Evolutionary conservation across 2,329 filamentous ascomycete genomes (phyloP), one percentile per base, ranked within the genome.

Genomic region (Davidsoniella eucalypti): DNA sequence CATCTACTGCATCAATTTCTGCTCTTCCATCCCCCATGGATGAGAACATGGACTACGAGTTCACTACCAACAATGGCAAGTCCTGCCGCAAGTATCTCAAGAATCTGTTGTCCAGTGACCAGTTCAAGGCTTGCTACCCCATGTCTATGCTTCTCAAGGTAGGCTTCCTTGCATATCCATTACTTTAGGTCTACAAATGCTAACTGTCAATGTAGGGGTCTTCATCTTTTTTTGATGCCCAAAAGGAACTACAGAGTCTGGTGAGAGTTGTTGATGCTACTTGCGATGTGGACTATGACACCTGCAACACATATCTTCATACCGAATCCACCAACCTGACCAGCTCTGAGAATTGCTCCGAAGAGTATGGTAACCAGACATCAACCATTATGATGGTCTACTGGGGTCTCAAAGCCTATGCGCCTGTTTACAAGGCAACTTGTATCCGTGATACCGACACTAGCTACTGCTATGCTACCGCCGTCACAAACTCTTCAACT

Each of bases 71-170:
- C 9, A 65, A 68, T 47, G 72, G 69, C 44, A 63, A 66, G 26
- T 66, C 67, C 4, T 88, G 84, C 59, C 75, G 78, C 2, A 61
- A 61, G 4, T 88, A 90, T 64, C 80, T 94, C 62, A 69, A 75
- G 47, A 63, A 63, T 2, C 78, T 94, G 58, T 71, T 92, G 47
- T 66, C 65, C 44, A 75, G 85, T 60, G 61, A 71, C 5, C 78
- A 75, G 3, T 87, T 92, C 57, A 73, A 76, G 57, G 63, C 72
- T 47, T 96, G 90, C 66, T 78, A 88, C 56, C 86, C 90, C 0
- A 70, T 95, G 52, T 94, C 88, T 1, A 71, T 94, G 58, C 75
- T 96, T 56, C 69, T 96, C 8, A 78, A 84, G 69, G 84, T 85
- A 67, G 60, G 48, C n/a, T 23, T 21, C 33, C 16, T 26, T 38